Percentiles rank a stretch among this genome's conserved stretches.
phyloP scores from a whole-genome alignment of 2,329 filamentous ascomycete species.

The Tolypocladium nubicola region DNA sequence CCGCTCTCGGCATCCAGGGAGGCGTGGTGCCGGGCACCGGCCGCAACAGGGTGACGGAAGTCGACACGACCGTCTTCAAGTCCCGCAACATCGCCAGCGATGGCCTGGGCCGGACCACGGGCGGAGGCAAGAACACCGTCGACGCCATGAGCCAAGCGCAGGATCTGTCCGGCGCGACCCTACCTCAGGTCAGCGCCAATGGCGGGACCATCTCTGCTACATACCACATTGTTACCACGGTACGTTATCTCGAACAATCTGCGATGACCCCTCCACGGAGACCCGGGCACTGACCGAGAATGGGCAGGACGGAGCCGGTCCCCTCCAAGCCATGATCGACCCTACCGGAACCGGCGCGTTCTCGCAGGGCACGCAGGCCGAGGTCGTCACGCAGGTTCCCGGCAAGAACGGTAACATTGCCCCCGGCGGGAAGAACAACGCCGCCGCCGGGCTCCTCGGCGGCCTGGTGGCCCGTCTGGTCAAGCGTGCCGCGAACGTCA shows the following conservation, averaged over 20 bases:
- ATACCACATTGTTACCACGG: constrained; percentile 29
- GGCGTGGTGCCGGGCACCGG: constrained; percentile 28
- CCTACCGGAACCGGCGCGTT: constrained; percentile 24
- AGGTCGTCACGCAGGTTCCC: constrained; percentile 23
- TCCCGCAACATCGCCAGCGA: constrained; percentile 21
- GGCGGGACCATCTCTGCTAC: constrained; percentile 23
- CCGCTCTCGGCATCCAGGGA: constrained; percentile 26
- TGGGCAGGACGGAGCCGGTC: constrained; percentile 23
- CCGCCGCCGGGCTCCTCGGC: not conserved
- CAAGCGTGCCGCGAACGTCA: constrained; percentile 20
- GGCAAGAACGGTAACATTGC: constrained; percentile 23
- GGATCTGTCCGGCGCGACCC: constrained; percentile 23
- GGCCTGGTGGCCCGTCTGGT: constrained; percentile 2
- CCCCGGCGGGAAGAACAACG: constrained; percentile 3
- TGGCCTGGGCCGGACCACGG: constrained; percentile 26
- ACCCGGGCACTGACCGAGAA: not conserved
- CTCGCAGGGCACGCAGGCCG: constrained; percentile 15
- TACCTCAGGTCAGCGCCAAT: constrained; percentile 25
- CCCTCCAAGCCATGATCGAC: constrained; percentile 26
- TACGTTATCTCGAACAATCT: not conserved
- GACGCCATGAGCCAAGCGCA: constrained; percentile 20
- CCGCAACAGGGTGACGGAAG: constrained; percentile 27
- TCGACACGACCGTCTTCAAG: constrained; percentile 34
- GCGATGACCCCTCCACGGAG: not conserved
- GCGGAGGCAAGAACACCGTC: constrained; percentile 23